These are phyloP conservation scores for Neurospora tetraspora DNA, from an alignment of 495 filamentous ascomycete species.

Conservation along the genomic window DNA sequence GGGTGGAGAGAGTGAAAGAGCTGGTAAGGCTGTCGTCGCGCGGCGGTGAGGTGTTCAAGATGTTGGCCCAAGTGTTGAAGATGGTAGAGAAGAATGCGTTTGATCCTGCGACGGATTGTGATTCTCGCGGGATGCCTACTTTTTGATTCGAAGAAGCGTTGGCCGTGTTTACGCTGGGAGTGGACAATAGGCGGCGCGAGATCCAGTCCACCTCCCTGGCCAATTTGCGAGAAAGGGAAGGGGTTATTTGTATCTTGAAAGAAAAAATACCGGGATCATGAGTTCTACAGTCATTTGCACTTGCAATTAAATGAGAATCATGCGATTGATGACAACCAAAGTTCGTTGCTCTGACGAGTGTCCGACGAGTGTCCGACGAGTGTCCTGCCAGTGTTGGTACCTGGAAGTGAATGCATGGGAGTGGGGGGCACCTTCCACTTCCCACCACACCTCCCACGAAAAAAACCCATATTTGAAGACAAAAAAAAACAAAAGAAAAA, in stretches of 20 bases:
- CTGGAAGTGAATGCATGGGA: too few relatives aligned
- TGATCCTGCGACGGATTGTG: background rate
- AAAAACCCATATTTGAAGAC: background rate
- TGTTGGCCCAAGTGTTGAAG: background rate
- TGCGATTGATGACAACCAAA: background rate
- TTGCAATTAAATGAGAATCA: background rate
- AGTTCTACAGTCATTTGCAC: rapidly evolving
- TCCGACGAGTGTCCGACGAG: background rate
- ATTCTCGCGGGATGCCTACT: background rate
- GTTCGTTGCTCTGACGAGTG: background rate
- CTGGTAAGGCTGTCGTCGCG: background rate
- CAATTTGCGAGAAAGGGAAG: background rate
- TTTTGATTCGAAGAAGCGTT: background rate
- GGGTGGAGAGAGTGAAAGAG: background rate
- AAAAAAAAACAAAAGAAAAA: background rate
- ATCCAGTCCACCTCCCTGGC: background rate
- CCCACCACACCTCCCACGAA: background rate
- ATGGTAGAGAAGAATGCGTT: background rate
- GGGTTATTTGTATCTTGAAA: background rate
- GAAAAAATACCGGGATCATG: background rate
- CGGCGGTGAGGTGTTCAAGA: background rate
- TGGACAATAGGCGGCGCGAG: background rate
- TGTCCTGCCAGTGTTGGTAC: background rate
- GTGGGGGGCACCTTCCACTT: background rate
- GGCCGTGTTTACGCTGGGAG: background rate